Evolutionary conservation across 495 filamentous ascomycete species (phyloP).

Genomic region (Lasiosphaeria hispida): DNA sequence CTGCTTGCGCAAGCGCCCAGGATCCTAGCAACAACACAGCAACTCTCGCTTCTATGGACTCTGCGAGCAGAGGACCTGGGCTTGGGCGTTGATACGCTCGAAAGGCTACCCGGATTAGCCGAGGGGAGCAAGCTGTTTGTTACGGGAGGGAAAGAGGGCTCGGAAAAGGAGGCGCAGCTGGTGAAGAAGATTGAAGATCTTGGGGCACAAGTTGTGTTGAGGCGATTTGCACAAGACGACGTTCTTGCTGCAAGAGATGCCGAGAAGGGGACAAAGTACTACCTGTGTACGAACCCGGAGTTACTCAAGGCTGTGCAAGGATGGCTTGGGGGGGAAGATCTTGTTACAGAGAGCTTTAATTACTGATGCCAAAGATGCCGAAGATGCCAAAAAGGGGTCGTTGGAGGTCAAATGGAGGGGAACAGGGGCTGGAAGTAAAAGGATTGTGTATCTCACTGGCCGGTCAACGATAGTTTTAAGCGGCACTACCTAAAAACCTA

Average conservation of each 20-base stretch:
- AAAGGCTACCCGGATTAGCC: conserved; percentile 48
- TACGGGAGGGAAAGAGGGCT: conserved; percentile 47
- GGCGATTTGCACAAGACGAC: conserved; percentile 57
- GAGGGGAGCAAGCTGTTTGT: conserved; percentile 58
- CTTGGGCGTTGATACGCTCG: conserved; percentile 59
- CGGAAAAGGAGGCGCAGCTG: conserved; percentile 19
- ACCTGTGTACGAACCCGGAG: conserved; percentile 60
- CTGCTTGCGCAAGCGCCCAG: conserved; percentile 60
- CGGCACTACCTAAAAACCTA: too few relatives aligned
- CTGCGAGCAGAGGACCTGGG: conserved; percentile 58
- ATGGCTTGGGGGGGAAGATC: conserved; percentile 63
- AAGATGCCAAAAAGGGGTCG: background rate
- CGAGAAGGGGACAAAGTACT: conserved; percentile 53
- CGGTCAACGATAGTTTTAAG: too few relatives aligned
- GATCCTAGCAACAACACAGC: conserved; percentile 34
- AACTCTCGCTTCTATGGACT: conserved; percentile 63
- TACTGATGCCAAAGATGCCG: conserved; percentile 50
- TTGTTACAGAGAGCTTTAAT: conserved; percentile 69
- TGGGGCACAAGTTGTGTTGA: conserved; percentile 44
- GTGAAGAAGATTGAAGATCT: conserved; percentile 28
- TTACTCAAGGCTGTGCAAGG: conserved; percentile 55
- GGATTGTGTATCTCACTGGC: too few relatives aligned
- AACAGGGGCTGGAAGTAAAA: background rate
- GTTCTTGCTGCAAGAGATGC: conserved; percentile 41
- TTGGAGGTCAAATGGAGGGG: background rate